Evolutionary conservation across 257 asterid genomes (phyloP), one percentile per base, ranked within the genome.

Genomic region (Nyctanthes arbortristis): DNA sequence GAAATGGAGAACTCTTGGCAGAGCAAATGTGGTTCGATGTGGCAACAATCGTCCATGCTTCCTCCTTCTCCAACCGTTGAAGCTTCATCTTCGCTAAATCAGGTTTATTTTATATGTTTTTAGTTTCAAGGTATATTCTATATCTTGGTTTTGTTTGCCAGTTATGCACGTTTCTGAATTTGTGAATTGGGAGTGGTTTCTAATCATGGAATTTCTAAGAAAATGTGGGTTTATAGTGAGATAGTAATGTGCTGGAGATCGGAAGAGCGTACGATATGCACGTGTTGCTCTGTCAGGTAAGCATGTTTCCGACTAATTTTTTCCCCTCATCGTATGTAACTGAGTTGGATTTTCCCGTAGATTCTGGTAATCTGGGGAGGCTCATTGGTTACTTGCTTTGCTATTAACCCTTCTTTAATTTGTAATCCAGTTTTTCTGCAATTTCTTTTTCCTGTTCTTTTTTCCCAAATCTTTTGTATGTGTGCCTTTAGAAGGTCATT

Each of bases 1-100:
- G 57, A 18, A 31, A 84, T 84, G 89, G 84, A 77, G 45, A 73
- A 73, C 27, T 61, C 70, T 60, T 78, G 81, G 83, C 79, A 57
- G 78, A 70, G 75, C 64, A 74, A 81, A 71, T 75, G 73, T 18
- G 80, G 30, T 61, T 37, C 77, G 6, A 54, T 68, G 54, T 73
- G 84, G 80, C 79, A 69, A 13, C 83, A 77, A 13, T 43, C 61
- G 1, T 65, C 74, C 9, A 49, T 22, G 58, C 58, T 14, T 20
- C 57, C 28, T 49, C 57, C 57, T 27, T 28, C 57, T 49, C 36
- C 79, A n/a, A n/a, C n/a, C 11, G 52, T 59, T 2, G 30, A 36
- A 31, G 18, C 73, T 2, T 68, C 85, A 20, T 40, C 82, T 31
- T 71, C 68, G 61, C 76, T 61, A 56, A 18, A 64, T 59, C 80